Conservation (phyloP, 2,329 filamentous ascomycete species). For the Magnaporthiopsis poae region DNA sequence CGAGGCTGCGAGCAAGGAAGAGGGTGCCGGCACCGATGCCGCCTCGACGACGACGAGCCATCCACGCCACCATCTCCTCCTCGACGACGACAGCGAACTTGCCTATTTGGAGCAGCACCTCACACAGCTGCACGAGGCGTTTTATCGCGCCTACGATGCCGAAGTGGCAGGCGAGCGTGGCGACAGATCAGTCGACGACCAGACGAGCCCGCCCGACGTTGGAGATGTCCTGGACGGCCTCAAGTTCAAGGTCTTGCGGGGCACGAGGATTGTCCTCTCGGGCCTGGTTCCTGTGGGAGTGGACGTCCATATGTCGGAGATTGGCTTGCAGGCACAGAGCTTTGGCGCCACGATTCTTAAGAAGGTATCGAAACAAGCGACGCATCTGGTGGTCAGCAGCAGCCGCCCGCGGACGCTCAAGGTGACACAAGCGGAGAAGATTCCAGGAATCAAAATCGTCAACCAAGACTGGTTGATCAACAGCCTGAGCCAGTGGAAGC, state of each 20-base stretch:
- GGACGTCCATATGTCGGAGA: constrained; percentile 71
- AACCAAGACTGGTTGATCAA: constrained; percentile 82
- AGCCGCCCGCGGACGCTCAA: constrained; percentile 75
- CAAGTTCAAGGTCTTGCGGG: constrained; percentile 66
- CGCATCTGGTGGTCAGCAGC: constrained; percentile 64
- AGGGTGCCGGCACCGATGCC: constrained; percentile 30
- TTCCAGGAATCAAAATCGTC: constrained; percentile 78
- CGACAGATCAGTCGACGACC: constrained; percentile 21
- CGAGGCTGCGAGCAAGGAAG: constrained; percentile 26
- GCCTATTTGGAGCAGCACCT: constrained; percentile 66
- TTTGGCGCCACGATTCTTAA: constrained; percentile 64
- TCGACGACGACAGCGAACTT: constrained; percentile 81
- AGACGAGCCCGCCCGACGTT: constrained; percentile 56
- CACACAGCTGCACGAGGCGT: constrained; percentile 62
- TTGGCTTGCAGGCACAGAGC: constrained; percentile 73
- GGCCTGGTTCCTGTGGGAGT: constrained; percentile 78
- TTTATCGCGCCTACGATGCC: constrained; percentile 74
- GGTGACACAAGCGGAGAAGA: constrained; percentile 73
- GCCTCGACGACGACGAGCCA: constrained; percentile 21
- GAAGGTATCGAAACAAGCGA: constrained; percentile 52
- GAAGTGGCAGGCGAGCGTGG: constrained; percentile 20
- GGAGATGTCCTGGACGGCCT: constrained; percentile 73
- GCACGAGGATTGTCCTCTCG: constrained; percentile 74
- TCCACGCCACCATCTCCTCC: constrained; percentile 63
- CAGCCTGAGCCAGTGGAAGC: constrained; percentile 74